Conservation (phyloP, 108 stramenopile genomes). For the Cyclotella atomus region DNA sequence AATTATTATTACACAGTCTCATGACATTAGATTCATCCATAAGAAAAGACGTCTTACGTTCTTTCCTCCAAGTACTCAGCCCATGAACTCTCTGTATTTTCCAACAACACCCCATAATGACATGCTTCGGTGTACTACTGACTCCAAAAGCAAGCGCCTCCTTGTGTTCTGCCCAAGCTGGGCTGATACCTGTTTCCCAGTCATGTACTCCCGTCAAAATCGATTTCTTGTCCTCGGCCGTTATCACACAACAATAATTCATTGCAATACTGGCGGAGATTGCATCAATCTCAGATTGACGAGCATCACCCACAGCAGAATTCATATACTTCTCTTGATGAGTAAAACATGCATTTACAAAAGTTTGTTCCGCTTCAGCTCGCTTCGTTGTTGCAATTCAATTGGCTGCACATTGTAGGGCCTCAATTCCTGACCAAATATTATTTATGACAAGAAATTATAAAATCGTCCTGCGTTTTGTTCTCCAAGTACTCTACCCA, state of each 20-base stretch:
- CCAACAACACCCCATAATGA: not conserved
- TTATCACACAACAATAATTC: not conserved
- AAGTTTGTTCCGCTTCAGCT: not conserved
- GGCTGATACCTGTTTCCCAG: not conserved
- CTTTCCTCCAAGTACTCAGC: not conserved
- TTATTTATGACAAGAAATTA: too few relatives aligned
- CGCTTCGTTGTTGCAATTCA: not conserved
- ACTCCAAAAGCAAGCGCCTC: not conserved
- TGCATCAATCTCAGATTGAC: slow-evolving; percentile 1
- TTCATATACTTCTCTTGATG: not conserved
- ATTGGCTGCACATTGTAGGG: not conserved
- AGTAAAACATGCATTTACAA: not conserved
- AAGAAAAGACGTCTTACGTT: too few relatives aligned
- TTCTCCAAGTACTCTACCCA: too few relatives aligned
- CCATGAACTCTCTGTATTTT: not conserved
- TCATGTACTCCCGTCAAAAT: not conserved
- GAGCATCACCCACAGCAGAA: not conserved
- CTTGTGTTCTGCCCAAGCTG: slow-evolving; percentile 7
- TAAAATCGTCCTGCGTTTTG: too few relatives aligned
- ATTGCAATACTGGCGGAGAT: slow-evolving; percentile 1
- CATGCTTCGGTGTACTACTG: not conserved
- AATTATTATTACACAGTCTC: too few relatives aligned
- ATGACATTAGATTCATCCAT: too few relatives aligned
- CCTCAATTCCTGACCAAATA: too few relatives aligned
- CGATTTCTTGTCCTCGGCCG: not conserved